phyloP scores from a whole-genome alignment of 2,329 filamentous ascomycete species.

The Botrytis aclada region DNA sequence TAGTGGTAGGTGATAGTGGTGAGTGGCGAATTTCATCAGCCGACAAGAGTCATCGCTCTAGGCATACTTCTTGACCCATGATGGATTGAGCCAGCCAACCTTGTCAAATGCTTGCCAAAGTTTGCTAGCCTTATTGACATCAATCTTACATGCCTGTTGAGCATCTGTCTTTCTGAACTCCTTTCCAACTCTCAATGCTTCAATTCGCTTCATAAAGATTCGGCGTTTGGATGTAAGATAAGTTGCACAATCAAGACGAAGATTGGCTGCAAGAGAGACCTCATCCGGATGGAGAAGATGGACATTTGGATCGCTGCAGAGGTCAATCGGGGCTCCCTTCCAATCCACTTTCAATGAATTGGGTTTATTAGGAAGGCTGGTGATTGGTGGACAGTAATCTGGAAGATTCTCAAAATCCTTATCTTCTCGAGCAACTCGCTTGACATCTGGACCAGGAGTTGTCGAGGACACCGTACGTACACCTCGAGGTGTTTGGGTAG shows the following conservation, averaged over 20 bases:
- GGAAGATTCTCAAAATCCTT: slow-evolving; percentile 72
- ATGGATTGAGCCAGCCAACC: slow-evolving; percentile 68
- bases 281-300: slow-evolving; percentile 76
- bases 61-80: slow-evolving; percentile 30
- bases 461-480: slow-evolving; percentile 1
- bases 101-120: slow-evolving; percentile 86
- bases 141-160: slow-evolving; percentile 95
- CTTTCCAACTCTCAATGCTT: slow-evolving; percentile 64
- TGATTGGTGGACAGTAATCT: slow-evolving; percentile 69
- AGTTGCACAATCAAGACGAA: slow-evolving; percentile 80
- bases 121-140: slow-evolving; percentile 95
- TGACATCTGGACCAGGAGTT: slow-evolving; percentile 39
- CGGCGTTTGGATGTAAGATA: slow-evolving; percentile 92
- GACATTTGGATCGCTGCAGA: slow-evolving; percentile 67
- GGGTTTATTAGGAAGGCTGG: slow-evolving; percentile 61
- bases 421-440: slow-evolving; percentile 70
- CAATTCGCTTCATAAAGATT: slow-evolving; percentile 76
- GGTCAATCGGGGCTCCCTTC: slow-evolving; percentile 77
- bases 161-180: slow-evolving; percentile 94
- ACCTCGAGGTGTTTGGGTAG: slow-evolving; percentile 22
- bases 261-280: slow-evolving; percentile 68
- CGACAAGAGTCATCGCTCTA: slow-evolving; percentile 19
- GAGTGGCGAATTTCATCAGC: slow-evolving; percentile 16
- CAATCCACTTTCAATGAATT: slow-evolving; percentile 81
- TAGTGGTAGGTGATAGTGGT: slow-evolving; percentile 2